Conservation (phyloP, 768 basidiomycete species). For the Mycena amicta region DNA sequence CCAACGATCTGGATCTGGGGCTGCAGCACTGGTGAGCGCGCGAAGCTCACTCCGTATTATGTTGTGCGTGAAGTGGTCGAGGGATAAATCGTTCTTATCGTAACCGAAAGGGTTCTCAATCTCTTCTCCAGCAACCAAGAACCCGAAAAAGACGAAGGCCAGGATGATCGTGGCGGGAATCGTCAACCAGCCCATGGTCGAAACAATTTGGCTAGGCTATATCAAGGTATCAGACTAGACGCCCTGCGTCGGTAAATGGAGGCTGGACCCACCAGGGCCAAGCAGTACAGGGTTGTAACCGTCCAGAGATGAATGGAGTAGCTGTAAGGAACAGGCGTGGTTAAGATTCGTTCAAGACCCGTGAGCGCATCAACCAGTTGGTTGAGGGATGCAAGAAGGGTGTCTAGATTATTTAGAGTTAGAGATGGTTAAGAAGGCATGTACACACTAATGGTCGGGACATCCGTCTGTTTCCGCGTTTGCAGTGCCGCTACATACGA, state of each 20-base stretch:
- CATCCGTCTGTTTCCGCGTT: conserved; percentile 54
- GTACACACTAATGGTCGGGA: conserved; percentile 61
- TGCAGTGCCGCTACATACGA: conserved; percentile 69
- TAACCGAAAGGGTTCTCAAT: conserved; percentile 61
- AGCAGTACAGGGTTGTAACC: conserved; percentile 61
- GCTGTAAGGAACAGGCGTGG: conserved; percentile 79
- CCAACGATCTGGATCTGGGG: conserved; percentile 63
- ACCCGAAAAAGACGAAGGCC: conserved; percentile 75
- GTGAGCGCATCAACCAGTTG: conserved; percentile 67
- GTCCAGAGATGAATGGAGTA: conserved; percentile 73
- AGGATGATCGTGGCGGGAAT: conserved; percentile 61
- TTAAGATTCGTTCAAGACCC: conserved; percentile 71
- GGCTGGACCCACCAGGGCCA: conserved; percentile 57
- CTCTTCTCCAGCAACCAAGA: conserved; percentile 73
- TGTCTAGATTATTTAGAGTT: conserved; percentile 35
- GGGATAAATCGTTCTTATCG: conserved; percentile 74
- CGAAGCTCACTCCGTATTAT: conserved; percentile 69
- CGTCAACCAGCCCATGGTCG: conserved; percentile 57
- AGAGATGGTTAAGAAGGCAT: conserved; percentile 1
- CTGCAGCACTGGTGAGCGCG: conserved; percentile 60
- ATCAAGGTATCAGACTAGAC: too few species aligned
- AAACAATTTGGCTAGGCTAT: conserved; percentile 69
- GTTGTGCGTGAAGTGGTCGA: conserved; percentile 72
- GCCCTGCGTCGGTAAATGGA: too few species aligned
- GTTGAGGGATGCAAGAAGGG: conserved; percentile 49